Evolutionary conservation across 176 grass and related monocot species (phyloP), one percentile per base, ranked within the genome.

Genomic region (Eleusine indica): DNA sequence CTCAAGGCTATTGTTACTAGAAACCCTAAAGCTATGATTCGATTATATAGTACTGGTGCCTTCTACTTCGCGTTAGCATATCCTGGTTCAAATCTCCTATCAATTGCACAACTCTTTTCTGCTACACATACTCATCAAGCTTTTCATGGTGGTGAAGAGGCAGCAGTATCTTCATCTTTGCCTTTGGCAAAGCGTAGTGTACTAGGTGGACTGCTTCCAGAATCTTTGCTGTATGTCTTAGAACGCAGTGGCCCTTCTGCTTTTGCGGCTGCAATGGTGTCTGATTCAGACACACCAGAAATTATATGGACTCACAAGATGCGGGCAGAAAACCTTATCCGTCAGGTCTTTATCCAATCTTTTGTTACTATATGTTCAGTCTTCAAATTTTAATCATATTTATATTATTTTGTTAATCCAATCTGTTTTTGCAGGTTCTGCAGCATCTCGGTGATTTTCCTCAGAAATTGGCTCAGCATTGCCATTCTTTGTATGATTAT

Each of bases 281-380:
- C 96, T 78, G 96, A 99, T 96, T 99, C 93, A 83, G 96, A 99
- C 64, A 92, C 96, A 49, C 96, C 96, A 87, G 96, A 99, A 83
- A 96, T 99, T 66, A 99, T 99, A 82, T 99, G 96, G 96, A 99
- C 96, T 19, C 96, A 99, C 84, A 99, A 99, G 83, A 99, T 99
- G 96, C 78, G 96, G 56, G 96, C 93, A 73, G 96, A 99, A 85
- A 87, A 99, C 88, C 91, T 99, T 77, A 99, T 99, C 76, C 78
- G 86, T 58, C 96, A 99, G 93, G 96, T 98, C 8, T 66, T 76
- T 70, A 51, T 53, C 16, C 70, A 83, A 16, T 21, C 86, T 53
- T 35, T 76, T 83, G 58, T 74, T 68, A 81, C 1, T 64, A 56
- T 82, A 58, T 66, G 78, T 82, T 40, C 66, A 40, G 18, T 74